Evolutionary conservation across 73 alveolate species (phyloP), one percentile per base, ranked within the genome.

Genomic region (Paramecium caudatum): DNA sequence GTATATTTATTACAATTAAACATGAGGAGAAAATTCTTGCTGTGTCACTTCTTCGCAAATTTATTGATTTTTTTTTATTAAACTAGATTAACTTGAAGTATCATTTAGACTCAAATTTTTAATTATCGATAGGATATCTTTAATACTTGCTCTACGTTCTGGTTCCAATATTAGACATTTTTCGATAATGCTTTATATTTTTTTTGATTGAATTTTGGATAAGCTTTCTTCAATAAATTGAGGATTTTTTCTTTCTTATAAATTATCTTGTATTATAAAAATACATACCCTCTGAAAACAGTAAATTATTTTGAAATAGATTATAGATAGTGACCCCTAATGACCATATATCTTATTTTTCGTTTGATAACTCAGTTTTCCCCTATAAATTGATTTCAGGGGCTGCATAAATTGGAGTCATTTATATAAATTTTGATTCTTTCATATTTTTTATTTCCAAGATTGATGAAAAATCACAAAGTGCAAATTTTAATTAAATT

Each of bases 381-480:
- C 80, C 80, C 30, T 19, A 55, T 27, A 55, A 27, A 9, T 55
- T 23, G 8, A 19, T 55, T 55, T 55, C 80, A 27, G 80, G 41
- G 13, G 45, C 25, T 23, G 80, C 46, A 19, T 21, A 49, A 21
- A 27, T 8, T 2, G 80, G 80, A 27, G 45, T 55, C 0, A 23
- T 17, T 10, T 55, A 37, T 10, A 19, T 55, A 3, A 23, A 55
- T 55, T n/a, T n/a, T n/a, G 30, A 55, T 4, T 23, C 46, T 19
- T 23, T 3, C 3, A 1, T 0, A 1, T 0, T 2, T 55, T 37
- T 36, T 19, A 10, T 55, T 0, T 55, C 46, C 10, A 55, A 3
- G 21, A 55, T 55, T 16, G 80, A 55, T 27, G 80, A 55, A 3
- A 55, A 19, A 55, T 55, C 80, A 49, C 80, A 55, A 0, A 55